Evolutionary conservation across 805 yeast species (phyloP), one percentile per base, ranked within the genome.

Genomic region (Zygosaccharomyces pseudorouxii): DNA sequence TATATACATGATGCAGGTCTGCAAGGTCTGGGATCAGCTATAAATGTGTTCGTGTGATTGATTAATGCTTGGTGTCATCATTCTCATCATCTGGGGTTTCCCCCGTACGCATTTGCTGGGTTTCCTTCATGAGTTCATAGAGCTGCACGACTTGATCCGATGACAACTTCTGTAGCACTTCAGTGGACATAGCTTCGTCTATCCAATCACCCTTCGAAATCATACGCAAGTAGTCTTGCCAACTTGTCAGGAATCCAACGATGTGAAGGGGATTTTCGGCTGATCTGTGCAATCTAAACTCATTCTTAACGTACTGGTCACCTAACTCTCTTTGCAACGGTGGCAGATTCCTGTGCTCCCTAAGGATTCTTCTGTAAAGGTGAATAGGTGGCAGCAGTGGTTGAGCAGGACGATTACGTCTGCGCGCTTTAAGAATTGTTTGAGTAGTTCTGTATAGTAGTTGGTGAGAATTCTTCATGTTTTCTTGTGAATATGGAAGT

Each of bases 191-290:
- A 53, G 75, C 71, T 38, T 80, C 83, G 44, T 76, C 79, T 57
- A 72, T 68, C 93, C 92, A 86, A 42, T 73, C 71, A 10, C 79
- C 85, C 31, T 76, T 79, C 25, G 79, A 76, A 20, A 86, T 76
- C 64, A 72, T 70, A 10, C 74, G 70, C 52, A 86, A 72, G 59
- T 86, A 86, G 52, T 84, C 92, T 67, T 93, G 99, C 99, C 99
- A 93, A 51, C 88, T 84, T 1, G 95, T 81, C 52, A 93, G 73
- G 58, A 93, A 93, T 9, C 97, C 99, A 9, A 93, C 89, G 29
- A 93, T 89, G 62, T 92, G 95, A 20, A 89, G 74, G 3, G 99
- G 98, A 65, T 93, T 89, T 55, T 89, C 96, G 5, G 84, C 77
- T 42, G 72, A 68, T 51, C 81, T 78, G 69, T 93, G 99, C 5